Evolutionary conservation across 2,329 filamentous ascomycete species (phyloP), one percentile per base, ranked within the genome.

Genomic region (Apiospora phragmitis): DNA sequence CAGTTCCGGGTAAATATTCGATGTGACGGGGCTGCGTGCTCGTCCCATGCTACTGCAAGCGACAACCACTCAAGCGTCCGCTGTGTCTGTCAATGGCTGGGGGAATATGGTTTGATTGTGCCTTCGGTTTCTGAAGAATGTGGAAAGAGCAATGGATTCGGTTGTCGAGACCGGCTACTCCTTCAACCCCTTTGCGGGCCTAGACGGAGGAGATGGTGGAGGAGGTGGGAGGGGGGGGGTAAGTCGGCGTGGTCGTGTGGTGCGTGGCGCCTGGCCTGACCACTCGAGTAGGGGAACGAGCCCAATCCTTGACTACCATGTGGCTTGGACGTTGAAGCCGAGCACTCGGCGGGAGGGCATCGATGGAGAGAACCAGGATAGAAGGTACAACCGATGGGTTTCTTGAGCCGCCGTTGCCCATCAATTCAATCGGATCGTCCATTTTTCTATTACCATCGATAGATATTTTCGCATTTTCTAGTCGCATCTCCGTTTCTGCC

Each of bases 341-440:
- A 16, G 21, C n/a, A n/a, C n/a, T n/a, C n/a, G 55, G 35, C 29
- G 29, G 12, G 8, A 29, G 2, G 47, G n/a, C n/a, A 12, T 14
- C n/a, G 2, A 32, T 14, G 51, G 29, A 14, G 32, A 62, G 26
- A 38, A 38, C 29, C 18, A 62, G 21, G 32, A 59, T 18, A 62
- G 32, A 35, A 62, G 55, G 55, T 62, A 62, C 32, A 62, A 21
- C 55, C 55, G 55, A 62, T 11, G 32, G 55, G 32, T n/a, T 62
- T 14, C 55, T 62, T 35, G 55, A 62, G 55, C 55, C 55, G 55
- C 55, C 55, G 29, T n/a, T 62, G 55, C 55, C 55, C 55, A 62
- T 62, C 32, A 49, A 24, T 24, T 49, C 47, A 7, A 38, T 35
- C 51, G 29, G 29, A 26, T 55, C 51, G 43, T 18, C 47, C 47